Evolutionary conservation across 176 grass and related monocot species (phyloP).

Genomic region (Thinopyrum elongatum): DNA sequence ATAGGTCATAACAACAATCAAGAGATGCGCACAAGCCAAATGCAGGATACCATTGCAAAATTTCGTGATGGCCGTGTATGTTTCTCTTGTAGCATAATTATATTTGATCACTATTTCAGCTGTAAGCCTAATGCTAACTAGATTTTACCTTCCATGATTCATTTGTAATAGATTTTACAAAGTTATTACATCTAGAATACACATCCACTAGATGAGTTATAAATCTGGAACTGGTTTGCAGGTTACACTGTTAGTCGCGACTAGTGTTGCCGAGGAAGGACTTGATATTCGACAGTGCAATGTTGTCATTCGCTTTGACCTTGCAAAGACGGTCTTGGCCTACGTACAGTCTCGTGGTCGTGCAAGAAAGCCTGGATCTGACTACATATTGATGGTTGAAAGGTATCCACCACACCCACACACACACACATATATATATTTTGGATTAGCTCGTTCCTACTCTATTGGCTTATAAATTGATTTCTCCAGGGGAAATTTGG

Average conservation of each 20-base stretch:
- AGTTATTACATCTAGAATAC: background rate
- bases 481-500: conserved; percentile 66
- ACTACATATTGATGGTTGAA: conserved; percentile 99
- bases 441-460: background rate
- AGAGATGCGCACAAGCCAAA: conserved; percentile 97
- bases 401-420: conserved; percentile 50
- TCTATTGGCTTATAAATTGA: conserved; percentile 37
- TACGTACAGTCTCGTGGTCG: conserved; percentile 97
- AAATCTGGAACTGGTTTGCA: conserved; percentile 43
- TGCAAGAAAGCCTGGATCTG: conserved; percentile 97
- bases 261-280: conserved; percentile 98
- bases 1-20: conserved; percentile 99
- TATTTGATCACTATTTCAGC: background rate
- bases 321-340: conserved; percentile 97
- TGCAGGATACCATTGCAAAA: conserved; percentile 96
- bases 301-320: conserved; percentile 99
- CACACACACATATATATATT: background rate
- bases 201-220: background rate
- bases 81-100: conserved; percentile 28
- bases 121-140: background rate
- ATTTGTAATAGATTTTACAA: background rate
- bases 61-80: conserved; percentile 97
- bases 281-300: conserved; percentile 99
- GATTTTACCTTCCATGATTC: background rate
- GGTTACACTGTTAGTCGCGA: conserved; percentile 95